phyloP scores from a whole-genome alignment of 73 alveolate genomes.

The Blepharisma stoltei region DNA sequence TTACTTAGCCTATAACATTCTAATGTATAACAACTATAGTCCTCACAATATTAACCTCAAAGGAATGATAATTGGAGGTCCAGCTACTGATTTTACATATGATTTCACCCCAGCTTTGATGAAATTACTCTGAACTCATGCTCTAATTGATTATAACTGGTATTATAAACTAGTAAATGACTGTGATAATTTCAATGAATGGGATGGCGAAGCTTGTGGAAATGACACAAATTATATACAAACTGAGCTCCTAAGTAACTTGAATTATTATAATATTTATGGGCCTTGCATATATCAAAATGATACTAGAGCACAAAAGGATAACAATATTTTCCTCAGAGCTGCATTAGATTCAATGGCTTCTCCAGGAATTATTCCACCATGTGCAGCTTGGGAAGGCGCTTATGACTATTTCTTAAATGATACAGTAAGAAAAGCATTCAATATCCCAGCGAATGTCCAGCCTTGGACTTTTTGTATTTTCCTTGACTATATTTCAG shows the following conservation, averaged over 20 bases:
- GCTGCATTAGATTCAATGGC: background rate
- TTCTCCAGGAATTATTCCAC: background rate
- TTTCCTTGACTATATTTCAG: background rate
- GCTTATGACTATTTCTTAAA: conserved; percentile 20
- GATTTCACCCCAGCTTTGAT: background rate
- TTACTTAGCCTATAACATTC: conserved; percentile 57
- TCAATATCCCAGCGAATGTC: background rate
- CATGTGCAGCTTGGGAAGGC: background rate
- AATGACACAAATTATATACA: background rate
- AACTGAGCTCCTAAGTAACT: background rate
- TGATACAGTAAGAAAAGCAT: conserved; percentile 19
- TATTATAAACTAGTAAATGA: background rate
- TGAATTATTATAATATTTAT: background rate
- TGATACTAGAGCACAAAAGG: background rate
- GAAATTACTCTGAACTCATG: background rate
- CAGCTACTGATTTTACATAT: background rate
- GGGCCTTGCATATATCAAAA: background rate
- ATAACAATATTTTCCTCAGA: background rate
- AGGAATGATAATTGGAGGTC: background rate
- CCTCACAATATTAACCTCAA: background rate
- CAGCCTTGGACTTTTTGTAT: background rate
- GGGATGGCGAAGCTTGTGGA: background rate
- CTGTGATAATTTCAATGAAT: background rate
- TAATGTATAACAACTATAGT: conserved; percentile 31
- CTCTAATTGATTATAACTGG: background rate